A percentile compares a stretch with the other conserved stretches of the same genome.
Conservation (phyloP, 2,329 filamentous ascomycete species). For the Leptographium radiaticola region DNA sequence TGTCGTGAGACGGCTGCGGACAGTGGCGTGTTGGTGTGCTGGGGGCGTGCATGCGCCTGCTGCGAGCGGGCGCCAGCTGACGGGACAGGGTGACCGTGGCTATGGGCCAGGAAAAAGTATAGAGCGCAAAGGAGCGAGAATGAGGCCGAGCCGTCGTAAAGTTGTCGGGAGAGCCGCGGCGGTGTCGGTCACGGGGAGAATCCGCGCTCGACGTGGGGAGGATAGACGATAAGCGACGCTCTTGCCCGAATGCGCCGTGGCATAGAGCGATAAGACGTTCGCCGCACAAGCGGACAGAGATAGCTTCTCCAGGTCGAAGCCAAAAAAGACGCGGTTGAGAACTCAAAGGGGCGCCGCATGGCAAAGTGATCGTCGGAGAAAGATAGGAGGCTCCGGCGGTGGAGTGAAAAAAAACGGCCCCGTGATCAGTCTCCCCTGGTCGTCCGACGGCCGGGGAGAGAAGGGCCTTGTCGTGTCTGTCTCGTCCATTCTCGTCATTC, state of each 20-base stretch:
- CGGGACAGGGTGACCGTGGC: conserved; percentile 2
- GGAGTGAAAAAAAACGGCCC: background rate
- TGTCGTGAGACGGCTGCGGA: background rate
- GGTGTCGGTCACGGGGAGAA: background rate
- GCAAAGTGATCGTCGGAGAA: background rate
- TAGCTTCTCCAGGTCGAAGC: too few species aligned
- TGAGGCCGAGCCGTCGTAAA: conserved; percentile 3
- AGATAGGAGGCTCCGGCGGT: background rate
- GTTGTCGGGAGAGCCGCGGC: background rate
- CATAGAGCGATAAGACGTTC: too few species aligned
- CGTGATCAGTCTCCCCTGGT: too few species aligned
- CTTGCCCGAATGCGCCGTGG: too few species aligned
- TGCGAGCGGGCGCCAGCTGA: background rate
- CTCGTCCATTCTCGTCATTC: too few species aligned
- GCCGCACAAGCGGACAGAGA: too few species aligned
- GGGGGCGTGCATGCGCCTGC: background rate
- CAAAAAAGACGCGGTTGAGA: too few species aligned
- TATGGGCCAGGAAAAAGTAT: background rate
- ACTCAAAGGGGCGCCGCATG: background rate
- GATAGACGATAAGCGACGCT: too few species aligned
- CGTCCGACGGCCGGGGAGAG: too few species aligned
- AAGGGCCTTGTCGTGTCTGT: too few species aligned
- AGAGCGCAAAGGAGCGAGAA: conserved; percentile 5
- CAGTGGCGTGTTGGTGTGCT: background rate
- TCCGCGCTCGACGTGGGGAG: too few species aligned